phyloP scores from a whole-genome alignment of 352 stramenopile species.

The Globisporangium irregulare region DNA sequence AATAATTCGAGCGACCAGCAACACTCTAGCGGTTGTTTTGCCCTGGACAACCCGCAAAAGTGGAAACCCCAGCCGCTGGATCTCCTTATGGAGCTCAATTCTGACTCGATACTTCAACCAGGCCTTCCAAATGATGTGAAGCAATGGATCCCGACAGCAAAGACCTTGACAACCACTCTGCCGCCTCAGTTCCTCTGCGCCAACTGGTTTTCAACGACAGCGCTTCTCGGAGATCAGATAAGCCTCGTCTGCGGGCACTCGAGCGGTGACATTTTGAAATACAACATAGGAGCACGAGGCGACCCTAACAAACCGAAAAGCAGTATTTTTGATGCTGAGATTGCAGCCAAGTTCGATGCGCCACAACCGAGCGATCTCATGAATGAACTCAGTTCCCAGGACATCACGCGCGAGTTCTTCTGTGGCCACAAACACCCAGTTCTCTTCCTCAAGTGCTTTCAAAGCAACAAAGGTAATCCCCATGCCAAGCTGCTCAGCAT shows the following conservation, averaged over 20 bases:
- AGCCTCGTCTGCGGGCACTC: conserved; percentile 30
- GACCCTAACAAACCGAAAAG: no score
- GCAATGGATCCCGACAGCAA: conserved; percentile 9
- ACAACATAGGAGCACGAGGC: conserved; percentile 18
- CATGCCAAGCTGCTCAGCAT: conserved; percentile 35
- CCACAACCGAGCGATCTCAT: conserved; percentile 12
- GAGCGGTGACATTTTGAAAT: conserved; percentile 33
- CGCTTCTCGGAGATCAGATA: conserved; percentile 17
- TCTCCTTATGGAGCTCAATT: conserved; percentile 23
- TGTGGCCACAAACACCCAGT: conserved; percentile 30
- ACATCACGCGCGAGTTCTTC: conserved; percentile 40
- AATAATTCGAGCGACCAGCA: conserved; percentile 15
- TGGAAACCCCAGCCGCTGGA: conserved; percentile 31
- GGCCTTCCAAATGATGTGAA: conserved; percentile 21
- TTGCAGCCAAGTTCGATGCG: conserved; percentile 34
- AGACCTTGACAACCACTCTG: background rate
- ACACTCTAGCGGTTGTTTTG: conserved; percentile 43
- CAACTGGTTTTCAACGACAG: conserved; percentile 26
- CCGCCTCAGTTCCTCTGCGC: conserved; percentile 8
- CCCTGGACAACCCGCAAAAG: conserved; percentile 22
- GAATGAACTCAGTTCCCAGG: conserved; percentile 6
- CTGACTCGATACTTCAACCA: conserved; percentile 21
- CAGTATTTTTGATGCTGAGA: background rate
- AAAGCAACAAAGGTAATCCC: background rate
- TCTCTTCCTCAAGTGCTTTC: conserved; percentile 33